Base-by-base conservation (phyloP, 139 green algal species). In the Coelastrella sp. region DNA sequence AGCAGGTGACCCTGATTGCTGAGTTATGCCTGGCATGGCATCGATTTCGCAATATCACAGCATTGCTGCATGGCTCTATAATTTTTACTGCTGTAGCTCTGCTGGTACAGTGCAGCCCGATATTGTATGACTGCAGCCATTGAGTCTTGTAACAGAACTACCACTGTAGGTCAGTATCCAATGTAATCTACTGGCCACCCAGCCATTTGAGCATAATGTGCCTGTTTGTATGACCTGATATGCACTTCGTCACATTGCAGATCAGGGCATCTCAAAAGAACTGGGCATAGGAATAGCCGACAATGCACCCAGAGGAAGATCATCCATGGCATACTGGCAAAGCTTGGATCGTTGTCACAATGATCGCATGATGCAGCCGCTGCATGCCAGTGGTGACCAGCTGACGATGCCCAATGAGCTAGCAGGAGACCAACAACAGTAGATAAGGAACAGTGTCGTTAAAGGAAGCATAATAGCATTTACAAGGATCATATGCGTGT, bases 281-380 rank as follows among this genome's bases (percentile, higher is more conserved):
- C 61, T 82, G 91, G 56, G 75, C 25, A 8, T 57, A 61, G 9
- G 60, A 72, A 14, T 35, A 68, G 14, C 65, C 84, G 15, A 75
- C 74, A 57, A 85, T 85, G 57, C 90, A 92, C 49, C 89, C 93
- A 6, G 89, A 80, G 3, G 93, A 89, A 6, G 90, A 95, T 73
- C 91, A 94, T 80, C 90, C 85, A 70, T 95, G 92, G 92, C 85
- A 85, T 84, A 87, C 87, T 6, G 93, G 92, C 63, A 74, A 79
- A 17, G 87, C 88, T 0, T 94, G 89, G 92, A 93, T 94, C 72
- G 63, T 59, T 6, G 74, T 49, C 35, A 49, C 35, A 49, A 49
- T 3, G 3, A n/a, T n/a, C n/a, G n/a, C n/a, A n/a, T 14, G 8
- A 95, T 95, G 92, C 65, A 92, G 82, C 57, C 90, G 72, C 82